Percentiles rank a stretch among this genome's conserved stretches.
These are phyloP conservation scores for Phytophthora pini DNA, from an alignment of 352 stramenopile genomes.

Conservation along the genomic window DNA sequence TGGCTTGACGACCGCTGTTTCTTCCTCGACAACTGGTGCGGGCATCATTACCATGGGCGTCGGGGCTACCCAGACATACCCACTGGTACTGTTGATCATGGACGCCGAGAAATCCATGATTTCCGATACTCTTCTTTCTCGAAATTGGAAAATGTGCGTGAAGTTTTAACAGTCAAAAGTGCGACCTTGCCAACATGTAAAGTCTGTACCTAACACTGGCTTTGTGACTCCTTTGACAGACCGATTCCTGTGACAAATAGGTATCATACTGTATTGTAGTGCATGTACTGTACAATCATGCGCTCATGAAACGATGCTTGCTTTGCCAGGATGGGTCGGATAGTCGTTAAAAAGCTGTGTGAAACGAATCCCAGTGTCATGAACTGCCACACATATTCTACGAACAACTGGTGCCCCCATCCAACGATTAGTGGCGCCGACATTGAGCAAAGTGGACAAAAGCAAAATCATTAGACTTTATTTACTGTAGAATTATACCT, in stretches of 20 bases:
- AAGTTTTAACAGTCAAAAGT: constrained; percentile 5
- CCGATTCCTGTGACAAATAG: constrained; percentile 9
- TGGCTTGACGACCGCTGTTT: constrained; percentile 14
- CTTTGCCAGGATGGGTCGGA: constrained; percentile 16
- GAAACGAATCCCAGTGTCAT: background rate
- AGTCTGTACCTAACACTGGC: background rate
- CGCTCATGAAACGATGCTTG: background rate
- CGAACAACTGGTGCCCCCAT: constrained; percentile 6
- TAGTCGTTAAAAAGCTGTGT: background rate
- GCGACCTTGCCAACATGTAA: constrained; percentile 1
- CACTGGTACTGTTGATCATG: constrained; percentile 26
- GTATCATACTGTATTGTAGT: too few species aligned
- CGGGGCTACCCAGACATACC: constrained; percentile 30
- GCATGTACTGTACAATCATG: too few species aligned
- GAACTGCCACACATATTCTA: constrained; percentile 8
- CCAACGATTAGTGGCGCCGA: too few species aligned
- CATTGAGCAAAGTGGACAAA: too few species aligned
- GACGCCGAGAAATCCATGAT: constrained; percentile 39
- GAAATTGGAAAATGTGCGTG: constrained; percentile 6
- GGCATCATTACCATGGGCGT: constrained; percentile 37
- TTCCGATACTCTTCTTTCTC: background rate
- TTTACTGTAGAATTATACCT: too few species aligned
- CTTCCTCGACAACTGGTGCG: constrained; percentile 6
- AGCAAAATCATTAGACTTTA: too few species aligned
- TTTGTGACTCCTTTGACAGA: constrained; percentile 1